A percentile compares a stretch with the other conserved stretches of the same genome.
phyloP scores from a whole-genome alignment of 805 yeast genomes.

The Pichia eremophila region DNA sequence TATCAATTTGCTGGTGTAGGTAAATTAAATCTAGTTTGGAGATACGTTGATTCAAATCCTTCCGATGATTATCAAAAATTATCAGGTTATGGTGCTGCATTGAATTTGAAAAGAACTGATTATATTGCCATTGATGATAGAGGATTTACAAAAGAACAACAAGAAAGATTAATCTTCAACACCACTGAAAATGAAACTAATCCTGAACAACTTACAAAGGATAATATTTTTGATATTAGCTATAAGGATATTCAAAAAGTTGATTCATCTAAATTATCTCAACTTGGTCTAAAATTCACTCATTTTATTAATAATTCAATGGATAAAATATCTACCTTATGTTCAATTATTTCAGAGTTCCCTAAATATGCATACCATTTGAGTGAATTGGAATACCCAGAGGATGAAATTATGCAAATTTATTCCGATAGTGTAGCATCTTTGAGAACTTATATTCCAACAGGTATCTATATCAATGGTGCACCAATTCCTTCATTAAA shows the following conservation, averaged over 20 bases:
- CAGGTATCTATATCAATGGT: conserved; percentile 65
- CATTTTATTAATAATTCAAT: conserved; percentile 28
- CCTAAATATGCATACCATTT: conserved; percentile 43
- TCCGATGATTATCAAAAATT: conserved; percentile 23
- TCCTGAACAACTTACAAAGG: not conserved
- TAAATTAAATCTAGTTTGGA: conserved; percentile 65
- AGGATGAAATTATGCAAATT: conserved; percentile 3
- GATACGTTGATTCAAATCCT: conserved; percentile 43
- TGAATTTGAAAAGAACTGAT: conserved; percentile 57
- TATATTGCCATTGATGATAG: conserved; percentile 59
- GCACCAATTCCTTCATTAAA: conserved; percentile 41
- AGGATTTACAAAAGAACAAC: conserved; percentile 25
- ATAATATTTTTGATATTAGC: not conserved
- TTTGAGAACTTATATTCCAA: conserved; percentile 11
- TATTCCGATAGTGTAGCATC: conserved; percentile 2
- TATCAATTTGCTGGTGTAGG: conserved; percentile 50
- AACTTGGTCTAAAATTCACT: conserved; percentile 33
- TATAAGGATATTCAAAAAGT: conserved; percentile 27
- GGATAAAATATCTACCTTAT: conserved; percentile 30
- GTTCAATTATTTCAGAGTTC: conserved; percentile 37
- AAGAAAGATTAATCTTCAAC: conserved; percentile 20
- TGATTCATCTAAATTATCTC: conserved; percentile 24
- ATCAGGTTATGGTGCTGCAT: conserved; percentile 59
- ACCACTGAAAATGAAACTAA: not conserved
- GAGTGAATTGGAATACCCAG: conserved; percentile 15